Percentiles rank a stretch among this genome's conserved stretches.
Conservation (phyloP, 2,329 filamentous ascomycete genomes). For the Colletotrichum melonis region DNA sequence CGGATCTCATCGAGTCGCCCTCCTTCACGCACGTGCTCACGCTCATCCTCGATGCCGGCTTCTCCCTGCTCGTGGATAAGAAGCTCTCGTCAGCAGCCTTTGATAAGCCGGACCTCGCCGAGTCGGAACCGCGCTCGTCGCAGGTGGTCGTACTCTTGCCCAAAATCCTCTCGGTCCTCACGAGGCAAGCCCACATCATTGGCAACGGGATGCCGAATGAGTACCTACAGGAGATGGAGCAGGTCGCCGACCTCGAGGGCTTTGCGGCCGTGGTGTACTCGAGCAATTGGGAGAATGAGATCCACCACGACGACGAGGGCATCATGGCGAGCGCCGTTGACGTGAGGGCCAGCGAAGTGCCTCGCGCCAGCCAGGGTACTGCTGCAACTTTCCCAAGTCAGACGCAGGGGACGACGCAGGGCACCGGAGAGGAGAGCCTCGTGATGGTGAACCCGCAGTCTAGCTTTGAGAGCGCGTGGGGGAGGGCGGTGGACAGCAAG, state of each 20-base stretch:
- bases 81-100: slow-evolving; percentile 86
- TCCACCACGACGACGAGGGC: slow-evolving; percentile 57
- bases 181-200: slow-evolving; percentile 89
- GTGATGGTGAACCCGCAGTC: slow-evolving; percentile 62
- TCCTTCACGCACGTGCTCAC: slow-evolving; percentile 89
- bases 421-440: slow-evolving; percentile 59
- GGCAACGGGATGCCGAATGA: slow-evolving; percentile 81
- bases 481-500: slow-evolving; percentile 64
- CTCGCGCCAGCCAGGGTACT: slow-evolving; percentile 36
- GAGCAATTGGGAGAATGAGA: slow-evolving; percentile 81
- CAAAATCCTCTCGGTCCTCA: slow-evolving; percentile 89
- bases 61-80: slow-evolving; percentile 83
- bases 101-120: slow-evolving; percentile 60
- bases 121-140: slow-evolving; percentile 48
- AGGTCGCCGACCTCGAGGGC: slow-evolving; percentile 80
- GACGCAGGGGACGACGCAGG: slow-evolving; percentile 40
- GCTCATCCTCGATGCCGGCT: slow-evolving; percentile 87
- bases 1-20: slow-evolving; percentile 94
- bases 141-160: slow-evolving; percentile 78
- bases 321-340: slow-evolving; percentile 52
- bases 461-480: slow-evolving; percentile 77
- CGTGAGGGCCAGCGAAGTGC: slow-evolving; percentile 42
- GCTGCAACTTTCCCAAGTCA: slow-evolving; percentile 33
- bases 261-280: slow-evolving; percentile 91
- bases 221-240: slow-evolving; percentile 80